Evolutionary conservation across 2,329 filamentous ascomycete genomes (phyloP).

Genomic region (Cladophialophora bantiana): DNA sequence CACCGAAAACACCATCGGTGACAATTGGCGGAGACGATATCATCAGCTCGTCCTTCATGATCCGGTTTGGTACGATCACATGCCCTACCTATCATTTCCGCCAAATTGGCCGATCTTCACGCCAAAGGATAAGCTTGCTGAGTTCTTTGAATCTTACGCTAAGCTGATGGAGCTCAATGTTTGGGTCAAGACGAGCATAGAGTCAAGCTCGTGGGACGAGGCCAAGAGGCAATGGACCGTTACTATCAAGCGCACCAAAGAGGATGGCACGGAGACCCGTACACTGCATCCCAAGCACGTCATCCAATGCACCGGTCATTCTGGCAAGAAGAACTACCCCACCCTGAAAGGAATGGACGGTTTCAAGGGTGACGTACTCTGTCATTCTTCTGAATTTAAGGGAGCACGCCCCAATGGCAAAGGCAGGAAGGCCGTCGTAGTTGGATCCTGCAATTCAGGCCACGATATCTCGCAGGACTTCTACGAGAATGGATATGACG

Average conservation of each 20-base stretch:
- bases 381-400: constrained; percentile 67
- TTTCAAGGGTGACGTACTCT: constrained; percentile 66
- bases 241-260: constrained; percentile 54
- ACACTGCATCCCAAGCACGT: constrained; percentile 68
- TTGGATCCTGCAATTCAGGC: constrained; percentile 73
- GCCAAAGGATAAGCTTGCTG: constrained; percentile 73
- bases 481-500: constrained; percentile 69
- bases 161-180: constrained; percentile 71
- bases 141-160: constrained; percentile 72
- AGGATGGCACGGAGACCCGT: constrained; percentile 55
- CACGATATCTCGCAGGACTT: constrained; percentile 68
- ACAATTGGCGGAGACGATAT: constrained; percentile 70
- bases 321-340: constrained; percentile 66
- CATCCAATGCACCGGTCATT: constrained; percentile 72
- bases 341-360: constrained; percentile 56
- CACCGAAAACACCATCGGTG: constrained; percentile 63
- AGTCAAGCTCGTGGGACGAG: constrained; percentile 60
- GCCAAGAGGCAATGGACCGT: constrained; percentile 62
- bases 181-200: constrained; percentile 64
- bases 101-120: constrained; percentile 72
- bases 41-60: constrained; percentile 73
- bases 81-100: constrained; percentile 71
- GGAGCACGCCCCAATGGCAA: constrained; percentile 58
- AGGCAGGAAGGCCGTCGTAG: constrained; percentile 68
- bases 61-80: constrained; percentile 63